Evolutionary conservation across 495 filamentous ascomycete genomes (phyloP).

Genomic region (Neurospora sp.): DNA sequence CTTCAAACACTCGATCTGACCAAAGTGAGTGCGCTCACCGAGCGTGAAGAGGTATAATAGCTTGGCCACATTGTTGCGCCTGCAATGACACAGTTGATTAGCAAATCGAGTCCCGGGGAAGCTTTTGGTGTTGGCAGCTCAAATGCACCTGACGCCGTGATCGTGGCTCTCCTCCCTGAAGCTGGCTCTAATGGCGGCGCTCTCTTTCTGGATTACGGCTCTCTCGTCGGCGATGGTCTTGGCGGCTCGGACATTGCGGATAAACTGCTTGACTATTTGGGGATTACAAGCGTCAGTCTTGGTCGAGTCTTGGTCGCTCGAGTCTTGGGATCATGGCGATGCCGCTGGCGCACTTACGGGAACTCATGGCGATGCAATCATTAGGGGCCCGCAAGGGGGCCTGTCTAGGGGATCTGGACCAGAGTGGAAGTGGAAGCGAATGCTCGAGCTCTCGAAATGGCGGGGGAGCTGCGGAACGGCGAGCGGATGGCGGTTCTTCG

Average conservation of each 20-base stretch:
- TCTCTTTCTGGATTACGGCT: conserved; percentile 97
- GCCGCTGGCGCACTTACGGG: conserved; percentile 23
- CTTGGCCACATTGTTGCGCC: conserved; percentile 98
- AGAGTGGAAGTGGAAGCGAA: conserved; percentile 10
- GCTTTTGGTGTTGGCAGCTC: not conserved
- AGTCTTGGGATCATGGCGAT: not conserved
- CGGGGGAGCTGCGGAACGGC: not conserved
- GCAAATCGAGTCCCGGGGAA: conserved; percentile 1
- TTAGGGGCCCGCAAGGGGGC: conserved; percentile 31
- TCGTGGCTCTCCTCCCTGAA: conserved; percentile 95
- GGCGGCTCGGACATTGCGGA: conserved; percentile 93
- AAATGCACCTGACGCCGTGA: conserved; percentile 67
- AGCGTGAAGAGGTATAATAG: conserved; percentile 96
- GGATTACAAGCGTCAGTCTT: not conserved
- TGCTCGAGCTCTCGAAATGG: not conserved
- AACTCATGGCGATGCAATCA: conserved; percentile 33
- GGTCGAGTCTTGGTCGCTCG: not conserved
- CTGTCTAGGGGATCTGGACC: conserved; percentile 27
- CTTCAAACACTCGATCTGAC: conserved; percentile 98
- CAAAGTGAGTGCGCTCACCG: conserved; percentile 97
- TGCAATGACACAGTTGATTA: conserved; percentile 27
- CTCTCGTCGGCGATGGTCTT: conserved; percentile 99
- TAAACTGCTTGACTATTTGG: conserved; percentile 90
- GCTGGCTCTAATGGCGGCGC: conserved; percentile 89
- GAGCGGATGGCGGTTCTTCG: not conserved